Evolutionary conservation across 2,329 filamentous ascomycete species (phyloP).

Genomic region (Onygenales sp.): DNA sequence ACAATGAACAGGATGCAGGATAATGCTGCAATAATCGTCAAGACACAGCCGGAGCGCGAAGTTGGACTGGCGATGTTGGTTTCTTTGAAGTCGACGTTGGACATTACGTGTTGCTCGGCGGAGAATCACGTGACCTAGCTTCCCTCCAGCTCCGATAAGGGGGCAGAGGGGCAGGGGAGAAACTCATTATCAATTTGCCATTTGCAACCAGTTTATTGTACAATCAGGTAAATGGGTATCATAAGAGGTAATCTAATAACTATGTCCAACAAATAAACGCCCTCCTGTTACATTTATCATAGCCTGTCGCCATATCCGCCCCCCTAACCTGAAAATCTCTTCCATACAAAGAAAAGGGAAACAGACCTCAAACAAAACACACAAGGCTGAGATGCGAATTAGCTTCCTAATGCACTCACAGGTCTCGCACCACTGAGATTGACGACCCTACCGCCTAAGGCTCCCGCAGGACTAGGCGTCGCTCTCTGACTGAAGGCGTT

Average conservation of each 20-base stretch:
- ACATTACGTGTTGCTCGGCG: background rate
- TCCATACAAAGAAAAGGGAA: background rate
- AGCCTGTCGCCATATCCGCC: background rate
- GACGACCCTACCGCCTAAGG: conserved; percentile 45
- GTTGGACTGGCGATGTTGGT: background rate
- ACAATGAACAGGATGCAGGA: too few relatives aligned
- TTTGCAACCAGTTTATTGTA: too few relatives aligned
- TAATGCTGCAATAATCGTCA: too few relatives aligned
- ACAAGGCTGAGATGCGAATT: background rate
- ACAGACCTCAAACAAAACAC: background rate
- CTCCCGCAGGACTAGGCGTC: conserved; percentile 16
- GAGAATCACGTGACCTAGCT: background rate
- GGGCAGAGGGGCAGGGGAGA: too few relatives aligned
- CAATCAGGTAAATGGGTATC: background rate
- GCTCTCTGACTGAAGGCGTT: conserved; percentile 20
- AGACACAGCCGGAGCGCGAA: background rate
- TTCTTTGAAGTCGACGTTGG: background rate
- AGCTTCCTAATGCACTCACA: conserved; percentile 25
- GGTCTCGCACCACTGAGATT: conserved; percentile 48
- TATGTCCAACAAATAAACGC: background rate
- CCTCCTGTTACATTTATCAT: background rate
- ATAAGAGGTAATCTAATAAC: background rate
- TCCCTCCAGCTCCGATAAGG: too few relatives aligned
- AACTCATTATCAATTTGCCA: background rate
- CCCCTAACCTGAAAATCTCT: background rate